Evolutionary conservation across 2,329 filamentous ascomycete species (phyloP).

Genomic region (Colletotrichum noveboracense): DNA sequence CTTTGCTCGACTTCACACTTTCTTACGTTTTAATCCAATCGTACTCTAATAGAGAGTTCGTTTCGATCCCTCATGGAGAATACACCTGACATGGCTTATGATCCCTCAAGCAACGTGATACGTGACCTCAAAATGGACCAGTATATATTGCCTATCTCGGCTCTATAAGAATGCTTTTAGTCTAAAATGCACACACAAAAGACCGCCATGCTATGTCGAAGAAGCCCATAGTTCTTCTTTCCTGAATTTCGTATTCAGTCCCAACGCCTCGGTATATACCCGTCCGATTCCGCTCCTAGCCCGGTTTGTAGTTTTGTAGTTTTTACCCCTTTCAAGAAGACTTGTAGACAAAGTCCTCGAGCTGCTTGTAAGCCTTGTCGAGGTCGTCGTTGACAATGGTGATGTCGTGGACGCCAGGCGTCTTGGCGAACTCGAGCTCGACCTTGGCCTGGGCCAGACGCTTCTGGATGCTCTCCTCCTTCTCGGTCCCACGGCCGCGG

Average conservation of each 20-base stretch:
- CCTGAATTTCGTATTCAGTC: not conserved
- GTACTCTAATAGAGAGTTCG: constrained; percentile 46
- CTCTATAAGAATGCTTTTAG: not conserved
- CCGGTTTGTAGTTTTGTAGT: not conserved
- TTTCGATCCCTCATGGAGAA: constrained; percentile 44
- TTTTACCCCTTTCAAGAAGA: constrained; percentile 1
- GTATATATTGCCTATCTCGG: not conserved
- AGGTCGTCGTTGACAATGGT: constrained; percentile 48
- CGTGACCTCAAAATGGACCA: not conserved
- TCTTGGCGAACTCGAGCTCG: constrained; percentile 76
- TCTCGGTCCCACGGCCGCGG: constrained; percentile 78
- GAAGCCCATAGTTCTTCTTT: not conserved
- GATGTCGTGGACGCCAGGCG: constrained; percentile 57
- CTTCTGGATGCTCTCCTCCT: constrained; percentile 72
- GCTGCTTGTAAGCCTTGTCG: constrained; percentile 55
- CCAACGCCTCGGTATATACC: not conserved
- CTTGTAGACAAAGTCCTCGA: constrained; percentile 55
- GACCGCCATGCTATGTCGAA: constrained; percentile 5
- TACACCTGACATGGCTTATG: constrained; percentile 16
- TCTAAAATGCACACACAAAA: constrained; percentile 3
- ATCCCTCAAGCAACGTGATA: not conserved
- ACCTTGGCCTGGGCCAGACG: constrained; percentile 73
- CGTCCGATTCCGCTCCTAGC: not conserved
- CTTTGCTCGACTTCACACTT: constrained; percentile 27
- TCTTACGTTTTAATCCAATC: constrained; percentile 35